Percentiles rank a stretch among this genome's conserved stretches.
phyloP scores from a whole-genome alignment of 2,329 filamentous ascomycete species.

The Talaromyces piceae region DNA sequence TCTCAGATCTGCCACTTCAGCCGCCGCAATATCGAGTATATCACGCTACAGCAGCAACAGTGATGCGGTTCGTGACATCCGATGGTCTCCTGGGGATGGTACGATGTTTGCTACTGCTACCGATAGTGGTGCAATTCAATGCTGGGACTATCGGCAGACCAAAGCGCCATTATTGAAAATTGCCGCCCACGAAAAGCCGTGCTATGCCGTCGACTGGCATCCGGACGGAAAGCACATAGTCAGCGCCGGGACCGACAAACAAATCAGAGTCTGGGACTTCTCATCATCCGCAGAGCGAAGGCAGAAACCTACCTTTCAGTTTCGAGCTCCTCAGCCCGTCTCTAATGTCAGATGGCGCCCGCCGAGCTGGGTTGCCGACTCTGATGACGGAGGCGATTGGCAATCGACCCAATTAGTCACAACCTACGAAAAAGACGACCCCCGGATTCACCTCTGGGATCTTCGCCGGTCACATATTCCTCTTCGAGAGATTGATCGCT shows the following conservation, averaged over 20 bases:
- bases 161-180: slow-evolving; percentile 53
- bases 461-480: slow-evolving; percentile 55
- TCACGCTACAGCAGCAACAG: slow-evolving; percentile 50
- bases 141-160: slow-evolving; percentile 56
- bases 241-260: slow-evolving; percentile 55
- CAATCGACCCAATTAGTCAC: slow-evolving; percentile 57
- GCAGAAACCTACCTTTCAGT: slow-evolving; percentile 51
- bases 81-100: slow-evolving; percentile 58
- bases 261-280: slow-evolving; percentile 59
- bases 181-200: slow-evolving; percentile 53
- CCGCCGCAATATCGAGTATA: slow-evolving; percentile 48
- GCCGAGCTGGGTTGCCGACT: slow-evolving; percentile 48
- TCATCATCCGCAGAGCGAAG: slow-evolving; percentile 47
- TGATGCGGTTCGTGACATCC: slow-evolving; percentile 55
- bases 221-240: slow-evolving; percentile 58
- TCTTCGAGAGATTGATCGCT: slow-evolving; percentile 53
- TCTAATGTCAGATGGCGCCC: slow-evolving; percentile 57
- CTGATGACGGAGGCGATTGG: slow-evolving; percentile 45
- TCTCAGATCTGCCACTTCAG: slow-evolving; percentile 46
- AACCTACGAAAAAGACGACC: slow-evolving; percentile 55
- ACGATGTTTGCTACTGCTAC: slow-evolving; percentile 58
- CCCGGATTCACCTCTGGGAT: slow-evolving; percentile 58
- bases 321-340: slow-evolving; percentile 56
- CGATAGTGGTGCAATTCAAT: slow-evolving; percentile 56
- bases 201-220: slow-evolving; percentile 60